Evolutionary conservation across 2,329 filamentous ascomycete species (phyloP).

Genomic region (Herpotrichia juniperi): DNA sequence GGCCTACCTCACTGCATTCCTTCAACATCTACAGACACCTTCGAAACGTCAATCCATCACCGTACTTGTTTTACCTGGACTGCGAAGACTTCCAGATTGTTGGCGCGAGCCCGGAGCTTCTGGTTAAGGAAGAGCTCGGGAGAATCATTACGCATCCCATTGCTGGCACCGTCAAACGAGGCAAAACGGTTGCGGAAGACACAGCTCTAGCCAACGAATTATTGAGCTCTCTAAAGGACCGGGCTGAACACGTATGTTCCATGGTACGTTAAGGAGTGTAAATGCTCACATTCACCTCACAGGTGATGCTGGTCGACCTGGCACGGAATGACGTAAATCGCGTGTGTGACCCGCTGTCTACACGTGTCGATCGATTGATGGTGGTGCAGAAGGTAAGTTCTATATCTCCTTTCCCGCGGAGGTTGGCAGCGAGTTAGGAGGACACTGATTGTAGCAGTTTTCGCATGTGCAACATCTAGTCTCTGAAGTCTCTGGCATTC

Average conservation of each 20-base stretch:
- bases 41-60: constrained; percentile 95
- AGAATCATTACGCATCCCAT: constrained; percentile 96
- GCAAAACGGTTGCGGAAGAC: constrained; percentile 81
- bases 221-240: constrained; percentile 83
- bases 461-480: constrained; percentile 97
- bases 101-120: constrained; percentile 90
- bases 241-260: constrained; percentile 44
- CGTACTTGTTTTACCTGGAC: constrained; percentile 95
- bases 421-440: background rate
- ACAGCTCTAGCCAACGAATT: constrained; percentile 78
- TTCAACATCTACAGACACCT: constrained; percentile 98
- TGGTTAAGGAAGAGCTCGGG: constrained; percentile 87
- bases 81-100: constrained; percentile 94
- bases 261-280: constrained; percentile 58
- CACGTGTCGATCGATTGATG: constrained; percentile 92
- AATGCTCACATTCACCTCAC: constrained; percentile 55
- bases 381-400: constrained; percentile 55
- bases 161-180: constrained; percentile 91
- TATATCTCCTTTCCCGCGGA: constrained; percentile 3
- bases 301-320: constrained; percentile 97
- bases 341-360: constrained; percentile 88
- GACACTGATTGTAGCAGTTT: constrained; percentile 60
- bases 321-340: constrained; percentile 97
- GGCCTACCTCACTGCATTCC: constrained; percentile 88
- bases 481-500: constrained; percentile 90